phyloP scores from a whole-genome alignment of 176 grass and related monocot species.

The Oryza nivara region DNA sequence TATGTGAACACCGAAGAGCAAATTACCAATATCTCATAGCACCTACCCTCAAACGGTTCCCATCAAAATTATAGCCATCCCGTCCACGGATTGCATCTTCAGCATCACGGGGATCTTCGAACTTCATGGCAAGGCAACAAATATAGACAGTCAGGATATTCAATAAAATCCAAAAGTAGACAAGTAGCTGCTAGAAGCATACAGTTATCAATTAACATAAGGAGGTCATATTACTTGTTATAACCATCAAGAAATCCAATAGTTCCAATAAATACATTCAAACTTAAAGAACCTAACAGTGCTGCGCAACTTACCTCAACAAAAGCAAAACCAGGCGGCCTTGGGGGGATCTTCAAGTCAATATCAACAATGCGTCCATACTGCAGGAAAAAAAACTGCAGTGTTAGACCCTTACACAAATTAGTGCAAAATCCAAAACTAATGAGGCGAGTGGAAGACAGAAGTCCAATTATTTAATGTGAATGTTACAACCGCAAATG shows the following conservation, averaged over 20 bases:
- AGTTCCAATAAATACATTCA: background rate
- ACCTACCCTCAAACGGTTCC: slow-evolving; percentile 63
- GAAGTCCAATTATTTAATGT: background rate
- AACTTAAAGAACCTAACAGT: slow-evolving; percentile 1
- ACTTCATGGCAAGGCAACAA: slow-evolving; percentile 40
- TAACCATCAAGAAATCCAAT: background rate
- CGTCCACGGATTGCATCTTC: slow-evolving; percentile 77
- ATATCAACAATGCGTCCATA: slow-evolving; percentile 79
- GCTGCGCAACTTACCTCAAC: slow-evolving; percentile 58
- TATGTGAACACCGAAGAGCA: background rate
- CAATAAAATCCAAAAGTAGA: background rate
- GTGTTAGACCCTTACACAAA: slow-evolving; percentile 8
- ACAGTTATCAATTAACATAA: background rate
- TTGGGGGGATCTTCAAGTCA: slow-evolving; percentile 85
- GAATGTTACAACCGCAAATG: background rate
- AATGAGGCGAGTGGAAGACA: background rate
- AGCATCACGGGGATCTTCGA: slow-evolving; percentile 77
- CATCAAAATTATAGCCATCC: slow-evolving; percentile 87
- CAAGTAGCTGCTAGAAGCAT: background rate
- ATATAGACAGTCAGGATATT: background rate
- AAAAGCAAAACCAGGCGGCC: slow-evolving; percentile 82
- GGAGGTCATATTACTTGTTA: background rate
- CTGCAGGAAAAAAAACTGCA: slow-evolving; percentile 36
- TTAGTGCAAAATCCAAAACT: background rate
- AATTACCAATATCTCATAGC: background rate